Evolutionary conservation across 495 filamentous ascomycete species (phyloP), one percentile per base, ranked within the genome.

Genomic region (Chaetomium tenue): DNA sequence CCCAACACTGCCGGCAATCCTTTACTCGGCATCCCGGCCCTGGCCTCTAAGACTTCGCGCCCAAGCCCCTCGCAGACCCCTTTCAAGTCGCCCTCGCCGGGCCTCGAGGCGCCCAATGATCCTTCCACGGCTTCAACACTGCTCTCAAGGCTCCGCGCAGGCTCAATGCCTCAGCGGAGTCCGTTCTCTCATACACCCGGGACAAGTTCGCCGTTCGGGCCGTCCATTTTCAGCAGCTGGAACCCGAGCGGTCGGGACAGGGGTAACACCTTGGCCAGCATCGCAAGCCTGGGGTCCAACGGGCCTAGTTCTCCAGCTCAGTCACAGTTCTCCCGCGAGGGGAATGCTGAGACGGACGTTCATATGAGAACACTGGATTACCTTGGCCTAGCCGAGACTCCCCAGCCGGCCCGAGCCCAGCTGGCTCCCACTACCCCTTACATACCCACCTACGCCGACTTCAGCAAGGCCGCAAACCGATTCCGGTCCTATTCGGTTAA

Each of bases 401-500:
- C 94, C 22, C 91, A 94, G 72, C 90, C 90, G 57, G 77, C 86
- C 65, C 86, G 87, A 57, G 87, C 89, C 58, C 86, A 84, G 58
- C 81, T 96, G 66, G 84, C 86, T 54, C 33, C 33, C 8, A 87
- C 87, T 9, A 16, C 58, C 20, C 89, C 90, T 5, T 88, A 92
- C 68, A 78, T 96, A n/a, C 89, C 89, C 53, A 90, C 90, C 64
- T 78, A 94, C 70, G 86, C 86, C 54, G 82, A 84, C 58, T 85
- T 91, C 69, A 87, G 86, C 66, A 91, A 89, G 74, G 91, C 87
- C 64, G 83, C 89, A 60, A 98, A 89, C 75, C 85, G 94, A 52
- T 92, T 97, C 77, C 87, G 94, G 20, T 98, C 94, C 33, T 98
- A 97, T 74, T 98, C 94, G 23, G 94, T 98, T 54, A 98, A 98